Evolutionary conservation across 106 monocot genomes (phyloP).

Genomic region (Dioscorea alata): DNA sequence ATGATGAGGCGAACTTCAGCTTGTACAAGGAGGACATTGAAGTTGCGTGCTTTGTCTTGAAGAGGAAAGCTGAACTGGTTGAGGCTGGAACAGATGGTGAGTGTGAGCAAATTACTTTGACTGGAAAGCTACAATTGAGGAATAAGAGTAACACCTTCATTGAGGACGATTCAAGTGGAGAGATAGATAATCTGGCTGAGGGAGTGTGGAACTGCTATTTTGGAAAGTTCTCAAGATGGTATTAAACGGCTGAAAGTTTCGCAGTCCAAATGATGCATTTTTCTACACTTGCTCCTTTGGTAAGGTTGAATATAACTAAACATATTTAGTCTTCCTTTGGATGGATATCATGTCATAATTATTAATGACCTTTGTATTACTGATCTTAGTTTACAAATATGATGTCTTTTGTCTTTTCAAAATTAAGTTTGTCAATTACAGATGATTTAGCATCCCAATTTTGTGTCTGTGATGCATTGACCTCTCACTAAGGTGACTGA

Average conservation of each 20-base stretch:
- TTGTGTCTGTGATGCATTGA: too few species aligned
- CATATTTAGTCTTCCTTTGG: too few species aligned
- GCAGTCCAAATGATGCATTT: neutral
- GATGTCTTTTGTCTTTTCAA: too few species aligned
- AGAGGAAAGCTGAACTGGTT: neutral
- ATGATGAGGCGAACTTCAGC: conserved; percentile 27
- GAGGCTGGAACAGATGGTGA: conserved; percentile 10
- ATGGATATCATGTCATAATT: too few species aligned
- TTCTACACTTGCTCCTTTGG: neutral
- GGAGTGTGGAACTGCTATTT: conserved; percentile 51
- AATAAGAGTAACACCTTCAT: conserved; percentile 1
- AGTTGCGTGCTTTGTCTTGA: conserved; percentile 26
- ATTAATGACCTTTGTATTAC: too few species aligned
- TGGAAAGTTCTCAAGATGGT: conserved; percentile 44
- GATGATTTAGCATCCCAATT: too few species aligned
- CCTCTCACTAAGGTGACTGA: too few species aligned
- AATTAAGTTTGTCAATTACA: too few species aligned
- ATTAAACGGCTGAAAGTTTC: neutral
- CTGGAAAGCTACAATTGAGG: conserved; percentile 19
- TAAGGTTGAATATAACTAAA: too few species aligned
- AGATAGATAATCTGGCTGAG: conserved; percentile 41
- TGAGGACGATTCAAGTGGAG: conserved; percentile 19
- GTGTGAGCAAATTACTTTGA: neutral
- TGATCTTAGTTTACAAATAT: too few species aligned
- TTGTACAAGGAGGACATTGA: conserved; percentile 13